A percentile compares a stretch with the other conserved stretches of the same genome.
phyloP scores from a whole-genome alignment of 2,329 filamentous ascomycete genomes.

The Sporothrix sp. region DNA sequence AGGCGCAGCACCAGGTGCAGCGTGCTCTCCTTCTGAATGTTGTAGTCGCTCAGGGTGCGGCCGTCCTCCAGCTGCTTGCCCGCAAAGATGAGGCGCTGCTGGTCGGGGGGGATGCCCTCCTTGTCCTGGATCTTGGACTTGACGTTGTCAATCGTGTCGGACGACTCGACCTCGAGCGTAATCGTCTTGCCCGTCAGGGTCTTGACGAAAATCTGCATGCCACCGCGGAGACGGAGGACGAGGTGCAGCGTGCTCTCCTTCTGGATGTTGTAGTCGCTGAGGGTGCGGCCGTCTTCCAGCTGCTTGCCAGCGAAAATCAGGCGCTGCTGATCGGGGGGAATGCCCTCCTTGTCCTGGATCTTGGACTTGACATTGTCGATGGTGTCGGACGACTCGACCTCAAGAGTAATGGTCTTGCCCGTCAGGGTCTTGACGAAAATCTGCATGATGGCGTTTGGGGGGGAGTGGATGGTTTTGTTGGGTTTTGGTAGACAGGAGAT shows the following conservation, averaged over 20 bases:
- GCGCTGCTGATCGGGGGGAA: constrained; percentile 82
- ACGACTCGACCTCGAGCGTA: constrained; percentile 80
- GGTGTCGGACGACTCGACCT: constrained; percentile 78
- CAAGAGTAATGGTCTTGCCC: constrained; percentile 78
- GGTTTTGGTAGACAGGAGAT: constrained; percentile 17
- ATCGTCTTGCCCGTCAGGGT: constrained; percentile 91
- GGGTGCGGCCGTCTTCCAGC: constrained; percentile 45
- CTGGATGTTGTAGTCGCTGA: constrained; percentile 80
- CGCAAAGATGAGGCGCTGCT: constrained; percentile 92
- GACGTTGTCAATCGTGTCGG: constrained; percentile 90
- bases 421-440: constrained; percentile 98
- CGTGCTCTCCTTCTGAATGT: constrained; percentile 89
- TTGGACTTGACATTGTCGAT: constrained; percentile 90
- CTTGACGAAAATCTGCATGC: constrained; percentile 68
- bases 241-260: constrained; percentile 63
- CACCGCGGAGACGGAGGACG: constrained; percentile 60
- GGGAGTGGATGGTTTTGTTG: constrained; percentile 8
- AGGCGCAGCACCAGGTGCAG: constrained; percentile 80
- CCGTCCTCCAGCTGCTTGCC: constrained; percentile 96
- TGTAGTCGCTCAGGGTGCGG: constrained; percentile 83
- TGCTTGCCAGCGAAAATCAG: constrained; percentile 63
- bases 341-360: constrained; percentile 87
- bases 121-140: constrained; percentile 98
- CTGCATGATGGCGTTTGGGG: constrained; percentile 56
- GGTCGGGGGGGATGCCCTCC: constrained; percentile 90